Conservation (phyloP, 176 grass and related monocot genomes). For the Carex pumila region DNA sequence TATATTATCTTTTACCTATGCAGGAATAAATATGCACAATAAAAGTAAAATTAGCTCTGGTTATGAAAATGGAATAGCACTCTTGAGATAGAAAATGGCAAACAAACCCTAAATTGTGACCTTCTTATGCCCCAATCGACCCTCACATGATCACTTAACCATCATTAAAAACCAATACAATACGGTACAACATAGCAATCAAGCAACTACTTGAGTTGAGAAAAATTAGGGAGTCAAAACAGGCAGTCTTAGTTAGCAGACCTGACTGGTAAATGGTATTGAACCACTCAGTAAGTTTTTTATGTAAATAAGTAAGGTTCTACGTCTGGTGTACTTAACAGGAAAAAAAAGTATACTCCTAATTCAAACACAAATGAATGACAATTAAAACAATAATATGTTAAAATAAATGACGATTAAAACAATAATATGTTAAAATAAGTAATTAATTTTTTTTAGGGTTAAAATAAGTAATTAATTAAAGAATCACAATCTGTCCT, state of each 20-base stretch:
- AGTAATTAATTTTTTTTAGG: not conserved
- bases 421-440: not conserved
- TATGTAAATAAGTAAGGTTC: not conserved
- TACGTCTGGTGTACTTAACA: not conserved
- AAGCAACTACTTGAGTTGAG: not conserved
- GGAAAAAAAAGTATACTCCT: not conserved
- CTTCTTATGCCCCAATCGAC: not conserved
- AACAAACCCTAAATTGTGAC: not conserved
- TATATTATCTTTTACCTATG: conserved; percentile 18
- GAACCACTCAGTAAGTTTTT: not conserved
- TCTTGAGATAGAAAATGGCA: not conserved
- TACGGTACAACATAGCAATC: not conserved
- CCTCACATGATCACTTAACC: not conserved
- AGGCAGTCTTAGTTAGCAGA: not conserved
- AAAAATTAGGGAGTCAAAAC: not conserved
- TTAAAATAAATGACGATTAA: not conserved
- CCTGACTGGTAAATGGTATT: not conserved
- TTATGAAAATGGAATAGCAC: not conserved
- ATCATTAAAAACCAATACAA: not conserved
- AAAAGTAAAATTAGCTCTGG: not conserved
- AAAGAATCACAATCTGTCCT: conserved; percentile 1
- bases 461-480: not conserved
- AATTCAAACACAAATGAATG: not conserved
- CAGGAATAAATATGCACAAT: not conserved
- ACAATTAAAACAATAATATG: not conserved